Evolutionary conservation across 306 rosid species (phyloP).

Genomic region (Malus domestica): DNA sequence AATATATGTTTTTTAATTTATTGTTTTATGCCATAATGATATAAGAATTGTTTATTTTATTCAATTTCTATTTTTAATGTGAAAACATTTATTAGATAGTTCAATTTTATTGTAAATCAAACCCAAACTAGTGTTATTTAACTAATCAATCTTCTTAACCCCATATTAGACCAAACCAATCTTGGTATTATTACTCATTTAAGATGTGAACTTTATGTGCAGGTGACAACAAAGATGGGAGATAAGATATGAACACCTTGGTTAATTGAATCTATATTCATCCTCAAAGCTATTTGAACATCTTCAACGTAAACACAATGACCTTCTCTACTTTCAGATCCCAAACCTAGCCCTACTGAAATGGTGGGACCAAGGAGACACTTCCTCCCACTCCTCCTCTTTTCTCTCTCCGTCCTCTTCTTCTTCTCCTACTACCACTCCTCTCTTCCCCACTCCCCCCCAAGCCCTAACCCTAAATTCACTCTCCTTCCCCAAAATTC

Average conservation of each 20-base stretch:
- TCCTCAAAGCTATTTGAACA: constrained; percentile 49
- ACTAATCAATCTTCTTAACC: background rate
- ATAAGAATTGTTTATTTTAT: background rate
- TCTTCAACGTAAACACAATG: constrained; percentile 25
- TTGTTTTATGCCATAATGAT: background rate
- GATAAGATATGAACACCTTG: constrained; percentile 90
- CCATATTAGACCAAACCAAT: background rate
- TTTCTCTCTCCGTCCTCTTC: constrained; percentile 24
- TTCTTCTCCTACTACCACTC: constrained; percentile 31
- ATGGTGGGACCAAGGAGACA: constrained; percentile 66
- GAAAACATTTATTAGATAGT: background rate
- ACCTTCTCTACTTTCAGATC: background rate
- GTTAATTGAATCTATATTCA: constrained; percentile 80
- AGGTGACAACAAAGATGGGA: constrained; percentile 81
- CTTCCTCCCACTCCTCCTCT: constrained; percentile 54
- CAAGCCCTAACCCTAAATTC: constrained; percentile 33
- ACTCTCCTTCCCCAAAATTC: constrained; percentile 20
- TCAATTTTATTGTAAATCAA: background rate
- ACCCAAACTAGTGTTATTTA: background rate
- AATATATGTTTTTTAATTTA: background rate
- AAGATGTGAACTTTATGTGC: constrained; percentile 22
- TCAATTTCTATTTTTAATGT: too few relatives aligned
- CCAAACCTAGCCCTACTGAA: background rate
- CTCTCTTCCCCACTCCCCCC: constrained; percentile 2
- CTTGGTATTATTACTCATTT: background rate